Conservation (phyloP, 1,139 yeast genomes). For the Scheffersomyces illinoinensis region DNA sequence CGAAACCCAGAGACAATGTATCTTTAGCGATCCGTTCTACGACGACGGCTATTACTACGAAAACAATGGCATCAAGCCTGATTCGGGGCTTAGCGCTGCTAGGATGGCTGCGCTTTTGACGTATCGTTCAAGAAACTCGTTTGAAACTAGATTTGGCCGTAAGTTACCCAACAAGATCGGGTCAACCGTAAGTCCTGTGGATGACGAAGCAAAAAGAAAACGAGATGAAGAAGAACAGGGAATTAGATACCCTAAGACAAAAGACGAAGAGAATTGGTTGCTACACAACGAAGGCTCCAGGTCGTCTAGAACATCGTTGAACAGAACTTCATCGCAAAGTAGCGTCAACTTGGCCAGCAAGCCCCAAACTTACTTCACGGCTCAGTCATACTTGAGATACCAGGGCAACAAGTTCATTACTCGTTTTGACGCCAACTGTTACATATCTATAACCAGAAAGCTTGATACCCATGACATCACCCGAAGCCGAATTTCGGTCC, state of each 20-base stretch:
- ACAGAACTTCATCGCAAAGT: constrained; percentile 7
- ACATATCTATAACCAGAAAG: constrained; percentile 88
- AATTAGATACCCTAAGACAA: constrained; percentile 36
- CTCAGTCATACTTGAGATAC: constrained; percentile 89
- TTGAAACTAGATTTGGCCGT: constrained; percentile 88
- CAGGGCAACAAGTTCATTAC: constrained; percentile 89
- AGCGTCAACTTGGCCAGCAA: constrained; percentile 17
- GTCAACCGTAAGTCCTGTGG: constrained; percentile 19
- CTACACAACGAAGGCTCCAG: constrained; percentile 45
- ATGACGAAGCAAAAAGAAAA: constrained; percentile 13
- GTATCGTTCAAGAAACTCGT: constrained; percentile 87
- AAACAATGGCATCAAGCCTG: constrained; percentile 64
- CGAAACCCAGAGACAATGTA: constrained; percentile 95
- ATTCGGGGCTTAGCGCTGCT: constrained; percentile 89
- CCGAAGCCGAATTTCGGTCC: constrained; percentile 57
- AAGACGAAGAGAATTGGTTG: constrained; percentile 50
- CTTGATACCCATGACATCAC: constrained; percentile 93
- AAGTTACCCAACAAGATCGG: constrained; percentile 47
- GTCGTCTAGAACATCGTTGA: constrained; percentile 18
- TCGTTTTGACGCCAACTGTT: constrained; percentile 95
- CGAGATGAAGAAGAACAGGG: constrained; percentile 25
- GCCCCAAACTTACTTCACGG: constrained; percentile 89
- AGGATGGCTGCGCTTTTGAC: constrained; percentile 95
- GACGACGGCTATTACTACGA: constrained; percentile 81
- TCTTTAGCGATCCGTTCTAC: constrained; percentile 92